These are phyloP conservation scores for Ogataea nitratoaversa DNA, from an alignment of 805 yeast species.

Conservation along the genomic window DNA sequence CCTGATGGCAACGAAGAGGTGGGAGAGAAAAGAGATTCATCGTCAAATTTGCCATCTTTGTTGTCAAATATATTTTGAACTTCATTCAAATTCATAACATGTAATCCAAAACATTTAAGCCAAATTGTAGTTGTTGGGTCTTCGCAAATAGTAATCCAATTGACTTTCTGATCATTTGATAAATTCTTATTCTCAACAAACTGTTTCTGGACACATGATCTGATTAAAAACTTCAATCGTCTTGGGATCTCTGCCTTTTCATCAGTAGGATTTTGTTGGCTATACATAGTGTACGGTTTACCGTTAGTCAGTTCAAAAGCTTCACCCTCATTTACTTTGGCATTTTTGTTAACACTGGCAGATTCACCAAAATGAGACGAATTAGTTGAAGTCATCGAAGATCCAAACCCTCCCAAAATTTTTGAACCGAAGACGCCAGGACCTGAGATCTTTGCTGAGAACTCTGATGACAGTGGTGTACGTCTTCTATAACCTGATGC, in stretches of 20 bases:
- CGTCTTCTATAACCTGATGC: slow-evolving; percentile 43
- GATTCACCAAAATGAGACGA: slow-evolving; percentile 1
- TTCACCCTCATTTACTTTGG: slow-evolving; percentile 8
- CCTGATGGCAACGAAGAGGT: too few relatives aligned
- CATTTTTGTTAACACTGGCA: slow-evolving; percentile 1
- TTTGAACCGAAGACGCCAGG: slow-evolving; percentile 13
- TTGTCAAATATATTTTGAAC: slow-evolving; percentile 40
- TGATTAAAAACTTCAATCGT: slow-evolving; percentile 49
- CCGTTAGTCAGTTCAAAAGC: slow-evolving; percentile 4
- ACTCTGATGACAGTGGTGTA: slow-evolving; percentile 39
- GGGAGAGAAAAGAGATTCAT: too few relatives aligned
- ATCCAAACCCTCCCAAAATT: neutral
- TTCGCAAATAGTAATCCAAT: slow-evolving; percentile 62
- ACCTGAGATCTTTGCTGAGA: slow-evolving; percentile 18
- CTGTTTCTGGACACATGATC: slow-evolving; percentile 55
- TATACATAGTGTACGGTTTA: slow-evolving; percentile 1
- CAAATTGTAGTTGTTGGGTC: slow-evolving; percentile 50
- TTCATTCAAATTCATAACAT: slow-evolving; percentile 47
- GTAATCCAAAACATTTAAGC: slow-evolving; percentile 52
- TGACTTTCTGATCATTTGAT: slow-evolving; percentile 13
- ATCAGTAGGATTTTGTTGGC: slow-evolving; percentile 1
- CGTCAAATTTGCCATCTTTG: neutral
- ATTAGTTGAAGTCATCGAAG: neutral
- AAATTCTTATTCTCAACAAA: slow-evolving; percentile 35
- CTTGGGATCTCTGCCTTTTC: slow-evolving; percentile 45